These are phyloP conservation scores for Micromonas pusilla DNA, from an alignment of 139 green algal genomes.

Conservation along the genomic window DNA sequence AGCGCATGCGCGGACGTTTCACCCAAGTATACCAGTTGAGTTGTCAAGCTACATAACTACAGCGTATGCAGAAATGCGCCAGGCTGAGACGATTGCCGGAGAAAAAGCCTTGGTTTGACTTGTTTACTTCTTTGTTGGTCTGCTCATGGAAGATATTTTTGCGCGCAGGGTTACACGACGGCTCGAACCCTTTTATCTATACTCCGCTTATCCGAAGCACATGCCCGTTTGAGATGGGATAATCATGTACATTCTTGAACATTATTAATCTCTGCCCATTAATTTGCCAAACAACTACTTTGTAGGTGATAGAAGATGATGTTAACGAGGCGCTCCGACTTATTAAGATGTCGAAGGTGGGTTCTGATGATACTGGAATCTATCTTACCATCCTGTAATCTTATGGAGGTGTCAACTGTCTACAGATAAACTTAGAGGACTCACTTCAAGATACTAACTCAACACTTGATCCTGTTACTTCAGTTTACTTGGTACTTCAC, in stretches of 20 bases:
- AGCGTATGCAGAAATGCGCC: conserved; percentile 78
- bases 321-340: conserved; percentile 91
- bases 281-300: background rate
- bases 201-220: conserved; percentile 78
- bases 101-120: background rate
- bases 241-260: conserved; percentile 23
- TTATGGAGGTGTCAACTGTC: too few relatives aligned
- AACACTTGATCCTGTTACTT: background rate
- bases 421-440: conserved; percentile 21
- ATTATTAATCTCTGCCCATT: background rate
- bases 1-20: conserved; percentile 46
- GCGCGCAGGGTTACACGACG: conserved; percentile 54
- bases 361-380: conserved; percentile 42
- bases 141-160: conserved; percentile 11
- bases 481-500: conserved; percentile 2
- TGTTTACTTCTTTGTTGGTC: background rate
- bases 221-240: conserved; percentile 73
- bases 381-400: conserved; percentile 46
- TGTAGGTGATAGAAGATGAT: conserved; percentile 58
- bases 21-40: conserved; percentile 65
- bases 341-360: conserved; percentile 85
- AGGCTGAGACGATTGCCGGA: conserved; percentile 53
- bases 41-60: conserved; percentile 83
- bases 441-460: background rate
- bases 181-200: conserved; percentile 93